Conservation (phyloP, 2,329 filamentous ascomycete genomes). For the Penicillium sp. region DNA sequence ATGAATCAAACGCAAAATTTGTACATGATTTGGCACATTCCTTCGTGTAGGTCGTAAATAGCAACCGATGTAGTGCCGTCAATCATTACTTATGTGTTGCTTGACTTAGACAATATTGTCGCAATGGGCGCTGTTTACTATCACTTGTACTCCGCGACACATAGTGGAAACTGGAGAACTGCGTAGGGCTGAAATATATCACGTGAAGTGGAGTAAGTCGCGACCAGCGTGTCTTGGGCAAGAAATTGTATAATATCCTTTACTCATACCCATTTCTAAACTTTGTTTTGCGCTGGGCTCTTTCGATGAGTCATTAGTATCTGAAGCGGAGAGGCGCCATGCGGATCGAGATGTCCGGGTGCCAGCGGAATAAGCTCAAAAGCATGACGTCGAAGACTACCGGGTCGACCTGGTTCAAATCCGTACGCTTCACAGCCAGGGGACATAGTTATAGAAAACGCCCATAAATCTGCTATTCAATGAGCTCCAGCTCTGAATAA, state of each 20-base stretch:
- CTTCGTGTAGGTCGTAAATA: too few relatives aligned
- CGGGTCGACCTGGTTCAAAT: background rate
- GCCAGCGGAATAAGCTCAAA: background rate
- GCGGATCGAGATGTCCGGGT: background rate
- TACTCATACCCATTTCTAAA: background rate
- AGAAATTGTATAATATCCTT: background rate
- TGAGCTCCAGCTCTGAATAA: background rate
- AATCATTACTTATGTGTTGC: too few relatives aligned
- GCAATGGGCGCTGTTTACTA: background rate
- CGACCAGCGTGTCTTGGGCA: background rate
- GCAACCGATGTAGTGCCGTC: too few relatives aligned
- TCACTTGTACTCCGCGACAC: background rate
- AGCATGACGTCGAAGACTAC: constrained; percentile 2
- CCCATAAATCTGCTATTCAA: background rate
- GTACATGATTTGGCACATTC: background rate
- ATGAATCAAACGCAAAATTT: background rate
- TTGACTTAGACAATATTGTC: background rate
- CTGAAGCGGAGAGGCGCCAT: background rate
- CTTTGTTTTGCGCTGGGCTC: background rate
- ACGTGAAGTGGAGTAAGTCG: background rate
- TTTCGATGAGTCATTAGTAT: background rate
- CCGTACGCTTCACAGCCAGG: background rate
- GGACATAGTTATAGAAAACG: background rate
- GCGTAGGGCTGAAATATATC: background rate
- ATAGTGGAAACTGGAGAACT: background rate